A percentile compares a stretch with the other conserved stretches of the same genome.
Conservation (phyloP, 495 filamentous ascomycete species). For the Bathelium albidoporum region DNA sequence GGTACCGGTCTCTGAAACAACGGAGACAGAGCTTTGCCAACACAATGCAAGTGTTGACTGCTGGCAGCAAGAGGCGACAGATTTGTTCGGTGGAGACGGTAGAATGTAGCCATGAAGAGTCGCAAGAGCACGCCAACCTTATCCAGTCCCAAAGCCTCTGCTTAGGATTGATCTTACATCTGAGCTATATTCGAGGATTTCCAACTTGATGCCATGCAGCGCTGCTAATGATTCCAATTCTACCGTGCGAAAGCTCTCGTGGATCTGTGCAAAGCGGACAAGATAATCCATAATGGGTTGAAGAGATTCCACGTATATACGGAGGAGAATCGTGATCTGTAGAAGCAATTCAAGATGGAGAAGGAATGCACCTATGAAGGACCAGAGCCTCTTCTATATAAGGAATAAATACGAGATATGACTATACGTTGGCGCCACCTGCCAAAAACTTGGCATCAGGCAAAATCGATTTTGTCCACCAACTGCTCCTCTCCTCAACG, state of each 20-base stretch:
- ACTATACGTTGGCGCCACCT: no score
- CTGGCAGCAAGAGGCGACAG: neutral
- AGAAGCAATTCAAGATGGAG: neutral
- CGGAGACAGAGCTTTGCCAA: neutral
- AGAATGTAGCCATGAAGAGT: neutral
- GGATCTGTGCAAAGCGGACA: slow-evolving; percentile 78
- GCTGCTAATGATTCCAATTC: slow-evolving; percentile 78
- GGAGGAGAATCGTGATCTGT: neutral
- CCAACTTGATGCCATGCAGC: slow-evolving; percentile 54
- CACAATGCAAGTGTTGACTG: neutral
- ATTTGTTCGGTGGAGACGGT: neutral
- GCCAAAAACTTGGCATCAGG: no score
- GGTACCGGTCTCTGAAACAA: neutral
- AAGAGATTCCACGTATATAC: neutral
- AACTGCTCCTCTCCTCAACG: no score
- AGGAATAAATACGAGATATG: no score
- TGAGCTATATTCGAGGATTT: slow-evolving; percentile 60
- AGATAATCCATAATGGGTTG: slow-evolving; percentile 57
- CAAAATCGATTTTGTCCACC: no score
- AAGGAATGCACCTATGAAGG: neutral
- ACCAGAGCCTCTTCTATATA: no score
- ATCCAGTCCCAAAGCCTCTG: slow-evolving; percentile 3
- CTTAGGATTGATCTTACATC: slow-evolving; percentile 43
- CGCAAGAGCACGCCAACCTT: neutral
- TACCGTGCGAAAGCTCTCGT: slow-evolving; percentile 79